phyloP scores from a whole-genome alignment of 306 rosid species.

The Fragaria ananassa region DNA sequence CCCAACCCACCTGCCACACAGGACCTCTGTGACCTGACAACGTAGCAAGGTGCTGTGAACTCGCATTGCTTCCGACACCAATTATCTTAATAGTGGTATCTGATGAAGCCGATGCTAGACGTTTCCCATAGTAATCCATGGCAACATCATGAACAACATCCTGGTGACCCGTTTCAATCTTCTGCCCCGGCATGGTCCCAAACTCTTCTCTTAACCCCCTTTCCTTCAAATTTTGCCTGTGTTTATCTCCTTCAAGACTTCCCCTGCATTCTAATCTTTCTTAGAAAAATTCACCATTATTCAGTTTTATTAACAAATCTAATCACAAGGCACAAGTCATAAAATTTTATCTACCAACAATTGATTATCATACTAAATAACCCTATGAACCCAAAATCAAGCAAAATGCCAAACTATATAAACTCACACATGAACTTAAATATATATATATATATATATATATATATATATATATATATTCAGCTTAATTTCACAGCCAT shows the following conservation, averaged over 20 bases:
- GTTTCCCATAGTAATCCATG: slow-evolving; percentile 89
- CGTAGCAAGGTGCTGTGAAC: slow-evolving; percentile 79
- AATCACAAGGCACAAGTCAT: neutral
- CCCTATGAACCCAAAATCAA: neutral
- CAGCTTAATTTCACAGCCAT: neutral
- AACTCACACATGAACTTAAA: neutral
- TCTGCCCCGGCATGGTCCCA: slow-evolving; percentile 62
- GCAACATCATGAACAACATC: slow-evolving; percentile 74
- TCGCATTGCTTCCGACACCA: slow-evolving; percentile 57
- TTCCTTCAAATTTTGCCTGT: neutral
- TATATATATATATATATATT: neutral
- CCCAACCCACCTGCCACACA: slow-evolving; percentile 91
- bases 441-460: neutral
- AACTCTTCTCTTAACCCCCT: neutral
- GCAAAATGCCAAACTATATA: neutral
- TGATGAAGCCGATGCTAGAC: slow-evolving; percentile 86
- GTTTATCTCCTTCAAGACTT: neutral
- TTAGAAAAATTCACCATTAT: too few relatives aligned
- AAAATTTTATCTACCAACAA: neutral
- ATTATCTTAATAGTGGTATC: slow-evolving; percentile 77
- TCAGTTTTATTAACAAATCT: neutral
- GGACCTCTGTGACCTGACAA: slow-evolving; percentile 80
- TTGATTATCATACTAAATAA: neutral
- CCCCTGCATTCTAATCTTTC: slow-evolving; percentile 10
- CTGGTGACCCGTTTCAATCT: slow-evolving; percentile 89